Conservation (phyloP, 2,329 filamentous ascomycete species). For the Aspergillus aculeatus region DNA sequence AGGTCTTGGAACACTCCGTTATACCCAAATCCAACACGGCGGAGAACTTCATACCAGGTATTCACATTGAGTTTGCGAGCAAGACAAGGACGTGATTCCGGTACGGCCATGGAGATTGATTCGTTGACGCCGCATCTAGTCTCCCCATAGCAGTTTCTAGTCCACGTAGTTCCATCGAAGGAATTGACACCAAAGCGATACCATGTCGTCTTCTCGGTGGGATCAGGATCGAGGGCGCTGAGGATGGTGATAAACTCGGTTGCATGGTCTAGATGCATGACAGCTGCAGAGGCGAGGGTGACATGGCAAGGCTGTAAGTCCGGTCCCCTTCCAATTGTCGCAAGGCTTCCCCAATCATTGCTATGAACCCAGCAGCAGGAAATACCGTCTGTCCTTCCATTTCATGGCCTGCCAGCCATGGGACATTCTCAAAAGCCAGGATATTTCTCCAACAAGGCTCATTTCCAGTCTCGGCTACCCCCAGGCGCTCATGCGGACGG, state of each 20-base stretch:
- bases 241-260: neutral
- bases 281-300: neutral
- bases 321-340: constrained; percentile 13
- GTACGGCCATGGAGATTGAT: neutral
- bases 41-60: constrained; percentile 7
- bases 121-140: neutral
- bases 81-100: neutral
- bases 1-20: constrained; percentile 8
- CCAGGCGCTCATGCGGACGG: constrained; percentile 30
- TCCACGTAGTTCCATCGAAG: constrained; percentile 8
- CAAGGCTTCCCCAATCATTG: constrained; percentile 25
- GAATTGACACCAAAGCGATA: constrained; percentile 11
- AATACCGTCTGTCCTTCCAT: constrained; percentile 23
- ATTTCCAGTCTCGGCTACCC: constrained; percentile 24
- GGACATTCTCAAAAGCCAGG: constrained; percentile 24
- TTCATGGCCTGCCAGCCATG: constrained; percentile 33
- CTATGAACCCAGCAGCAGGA: constrained; percentile 25
- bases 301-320: neutral
- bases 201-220: constrained; percentile 3
- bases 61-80: neutral
- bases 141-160: constrained; percentile 9
- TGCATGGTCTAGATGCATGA: neutral
- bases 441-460: constrained; percentile 30
- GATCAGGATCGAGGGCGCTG: neutral
- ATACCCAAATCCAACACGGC: constrained; percentile 8